Percentiles rank a stretch among this genome's conserved stretches.
Evolutionary conservation across 2,329 filamentous ascomycete species (phyloP).

Genomic region (Colletotrichum kahawae): DNA sequence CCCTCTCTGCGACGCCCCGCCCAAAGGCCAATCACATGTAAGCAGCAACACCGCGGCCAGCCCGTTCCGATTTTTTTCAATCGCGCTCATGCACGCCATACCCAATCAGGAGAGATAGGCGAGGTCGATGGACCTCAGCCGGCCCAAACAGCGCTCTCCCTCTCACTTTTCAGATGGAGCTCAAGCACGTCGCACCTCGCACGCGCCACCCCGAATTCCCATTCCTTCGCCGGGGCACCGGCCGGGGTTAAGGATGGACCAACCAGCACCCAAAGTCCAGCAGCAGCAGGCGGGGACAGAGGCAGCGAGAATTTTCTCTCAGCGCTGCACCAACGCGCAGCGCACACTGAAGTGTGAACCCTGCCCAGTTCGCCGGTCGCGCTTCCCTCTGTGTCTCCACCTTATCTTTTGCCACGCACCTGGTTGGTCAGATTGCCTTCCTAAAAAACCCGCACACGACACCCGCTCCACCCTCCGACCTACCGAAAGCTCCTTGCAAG

Average conservation of each 20-base stretch:
- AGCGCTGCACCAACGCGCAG: neutral
- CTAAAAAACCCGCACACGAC: conserved; percentile 27
- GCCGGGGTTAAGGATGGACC: neutral
- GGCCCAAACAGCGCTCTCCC: conserved; percentile 1
- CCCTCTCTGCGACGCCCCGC: neutral
- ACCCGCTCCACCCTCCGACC: conserved; percentile 13
- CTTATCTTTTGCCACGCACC: conserved; percentile 1
- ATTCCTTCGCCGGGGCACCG: conserved; percentile 14
- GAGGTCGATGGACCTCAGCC: neutral
- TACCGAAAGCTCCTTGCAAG: conserved; percentile 12
- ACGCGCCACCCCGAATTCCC: conserved; percentile 20
- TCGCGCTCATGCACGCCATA: neutral
- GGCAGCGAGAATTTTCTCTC: conserved; percentile 16
- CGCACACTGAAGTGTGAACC: neutral
- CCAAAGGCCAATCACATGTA: conserved; percentile 20
- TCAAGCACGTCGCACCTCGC: neutral
- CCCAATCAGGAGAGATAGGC: conserved; percentile 10
- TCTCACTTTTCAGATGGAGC: neutral
- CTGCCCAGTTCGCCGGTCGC: neutral
- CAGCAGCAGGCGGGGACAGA: neutral
- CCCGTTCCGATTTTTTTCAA: neutral
- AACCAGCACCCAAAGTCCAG: neutral
- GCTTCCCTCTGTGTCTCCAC: neutral
- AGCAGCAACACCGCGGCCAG: neutral
- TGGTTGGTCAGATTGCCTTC: conserved; percentile 13